Evolutionary conservation across 2,329 filamentous ascomycete genomes (phyloP).

Genomic region (Trichoderma cornu-damae): DNA sequence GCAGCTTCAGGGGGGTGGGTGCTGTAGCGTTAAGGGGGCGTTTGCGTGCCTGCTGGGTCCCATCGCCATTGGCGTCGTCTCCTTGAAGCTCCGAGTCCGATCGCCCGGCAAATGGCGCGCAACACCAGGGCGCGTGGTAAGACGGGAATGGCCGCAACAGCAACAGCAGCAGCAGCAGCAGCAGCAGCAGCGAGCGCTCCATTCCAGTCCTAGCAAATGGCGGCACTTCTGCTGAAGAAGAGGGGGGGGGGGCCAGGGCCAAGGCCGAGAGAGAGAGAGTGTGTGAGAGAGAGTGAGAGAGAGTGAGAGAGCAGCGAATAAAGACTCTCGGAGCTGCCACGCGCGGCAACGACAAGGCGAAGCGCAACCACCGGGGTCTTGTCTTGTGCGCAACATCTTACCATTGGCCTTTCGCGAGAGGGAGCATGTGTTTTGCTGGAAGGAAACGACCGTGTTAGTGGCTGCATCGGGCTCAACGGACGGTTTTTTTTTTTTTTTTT

Average conservation of each 20-base stretch:
- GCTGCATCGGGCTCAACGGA: not conserved
- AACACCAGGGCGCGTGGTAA: not conserved
- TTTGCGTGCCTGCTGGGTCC: too few relatives aligned
- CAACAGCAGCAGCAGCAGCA: not conserved
- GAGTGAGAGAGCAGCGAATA: constrained; percentile 18
- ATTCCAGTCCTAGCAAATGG: too few relatives aligned
- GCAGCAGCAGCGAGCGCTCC: not conserved
- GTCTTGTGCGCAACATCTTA: not conserved
- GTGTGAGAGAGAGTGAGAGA: constrained; percentile 7
- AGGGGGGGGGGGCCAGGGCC: not conserved
- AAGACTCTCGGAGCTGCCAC: constrained; percentile 16
- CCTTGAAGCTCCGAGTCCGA: constrained; percentile 1
- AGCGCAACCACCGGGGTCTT: not conserved
- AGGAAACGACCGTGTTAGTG: not conserved
- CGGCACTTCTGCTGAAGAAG: not conserved
- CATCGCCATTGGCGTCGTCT: not conserved
- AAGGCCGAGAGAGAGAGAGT: too few relatives aligned
- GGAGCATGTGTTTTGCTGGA: not conserved
- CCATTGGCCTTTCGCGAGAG: not conserved
- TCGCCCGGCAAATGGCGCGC: not conserved
- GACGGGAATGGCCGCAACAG: not conserved
- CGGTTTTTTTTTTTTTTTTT: too few relatives aligned
- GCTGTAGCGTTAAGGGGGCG: too few relatives aligned
- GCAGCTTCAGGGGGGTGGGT: too few relatives aligned
- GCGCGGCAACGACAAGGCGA: constrained; percentile 9